Percentiles rank a stretch among this genome's conserved stretches.
Conservation (phyloP, 768 basidiomycete genomes). For the Hydnomerulius pinastri region DNA sequence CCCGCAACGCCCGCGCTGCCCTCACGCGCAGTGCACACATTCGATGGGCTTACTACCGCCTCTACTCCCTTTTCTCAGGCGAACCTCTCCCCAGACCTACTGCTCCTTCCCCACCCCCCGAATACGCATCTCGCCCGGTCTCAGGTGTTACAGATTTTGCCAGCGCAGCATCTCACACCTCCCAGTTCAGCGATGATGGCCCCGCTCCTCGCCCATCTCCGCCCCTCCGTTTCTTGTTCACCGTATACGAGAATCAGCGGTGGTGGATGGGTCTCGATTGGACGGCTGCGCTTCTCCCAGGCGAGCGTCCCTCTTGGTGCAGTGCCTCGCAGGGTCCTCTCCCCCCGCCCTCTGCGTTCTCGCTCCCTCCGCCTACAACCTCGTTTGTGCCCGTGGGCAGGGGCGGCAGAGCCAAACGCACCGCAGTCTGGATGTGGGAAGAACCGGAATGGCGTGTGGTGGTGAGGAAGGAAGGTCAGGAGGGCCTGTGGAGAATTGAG, state of each 20-base stretch:
- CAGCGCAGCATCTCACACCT: conserved; percentile 11
- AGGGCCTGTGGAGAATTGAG: conserved; percentile 55
- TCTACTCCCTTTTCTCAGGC: conserved; percentile 56
- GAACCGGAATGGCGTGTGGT: conserved; percentile 89
- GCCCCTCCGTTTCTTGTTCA: conserved; percentile 76
- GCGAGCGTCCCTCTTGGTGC: conserved; percentile 90
- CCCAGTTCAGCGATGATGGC: conserved; percentile 6
- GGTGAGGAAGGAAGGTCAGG: conserved; percentile 55
- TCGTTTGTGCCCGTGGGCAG: conserved; percentile 54
- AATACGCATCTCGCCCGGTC: conserved; percentile 27
- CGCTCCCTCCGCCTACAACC: conserved; percentile 63
- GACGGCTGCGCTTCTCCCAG: conserved; percentile 89
- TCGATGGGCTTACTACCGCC: conserved; percentile 59
- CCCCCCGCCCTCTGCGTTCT: conserved; percentile 68
- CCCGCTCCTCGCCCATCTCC: conserved; percentile 25
- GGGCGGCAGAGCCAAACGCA: conserved; percentile 60
- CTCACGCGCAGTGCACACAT: conserved; percentile 69
- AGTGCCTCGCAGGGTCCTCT: conserved; percentile 56
- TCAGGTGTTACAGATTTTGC: conserved; percentile 21
- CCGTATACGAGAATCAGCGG: conserved; percentile 91
- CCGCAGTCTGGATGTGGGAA: conserved; percentile 86
- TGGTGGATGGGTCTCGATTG: conserved; percentile 99
- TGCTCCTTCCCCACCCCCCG: conserved; percentile 33
- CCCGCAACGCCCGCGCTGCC: conserved; percentile 49
- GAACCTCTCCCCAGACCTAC: conserved; percentile 46